phyloP scores from a whole-genome alignment of 2,329 filamentous ascomycete genomes.

The Zasmidium cellare region DNA sequence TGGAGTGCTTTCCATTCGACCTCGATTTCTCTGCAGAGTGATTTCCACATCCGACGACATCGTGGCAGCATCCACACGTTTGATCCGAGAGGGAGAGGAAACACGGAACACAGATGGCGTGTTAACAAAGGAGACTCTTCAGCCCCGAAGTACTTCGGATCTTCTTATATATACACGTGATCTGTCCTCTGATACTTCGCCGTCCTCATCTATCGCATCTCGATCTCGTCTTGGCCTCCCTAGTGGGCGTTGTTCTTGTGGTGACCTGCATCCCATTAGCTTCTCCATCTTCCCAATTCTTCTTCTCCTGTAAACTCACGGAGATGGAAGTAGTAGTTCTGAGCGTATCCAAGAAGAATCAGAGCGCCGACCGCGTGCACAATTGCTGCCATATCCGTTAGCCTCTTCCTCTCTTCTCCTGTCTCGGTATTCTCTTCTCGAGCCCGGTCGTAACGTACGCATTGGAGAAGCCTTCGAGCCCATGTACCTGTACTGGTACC shows the following conservation, averaged over 20 bases:
- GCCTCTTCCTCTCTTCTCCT: not conserved
- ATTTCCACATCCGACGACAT: no score
- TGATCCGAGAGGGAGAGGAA: no score
- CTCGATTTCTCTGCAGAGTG: no score
- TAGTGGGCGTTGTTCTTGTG: slow-evolving; percentile 99
- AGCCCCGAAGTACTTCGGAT: slow-evolving; percentile 15
- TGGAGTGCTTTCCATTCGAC: no score
- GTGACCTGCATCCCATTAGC: slow-evolving; percentile 66
- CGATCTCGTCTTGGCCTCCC: slow-evolving; percentile 2
- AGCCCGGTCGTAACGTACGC: slow-evolving; percentile 65
- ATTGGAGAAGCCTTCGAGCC: slow-evolving; percentile 86
- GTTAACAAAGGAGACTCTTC: slow-evolving; percentile 9
- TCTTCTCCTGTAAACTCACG: slow-evolving; percentile 62
- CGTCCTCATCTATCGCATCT: slow-evolving; percentile 9
- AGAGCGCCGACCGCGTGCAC: slow-evolving; percentile 80
- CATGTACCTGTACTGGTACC: slow-evolving; percentile 87
- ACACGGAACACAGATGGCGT: no score
- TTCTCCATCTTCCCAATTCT: slow-evolving; percentile 2
- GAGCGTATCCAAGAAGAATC: slow-evolving; percentile 82
- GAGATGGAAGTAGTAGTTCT: slow-evolving; percentile 99
- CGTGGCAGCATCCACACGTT: no score
- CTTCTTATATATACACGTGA: slow-evolving; percentile 23
- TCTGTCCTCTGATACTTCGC: slow-evolving; percentile 11
- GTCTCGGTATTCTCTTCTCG: not conserved
- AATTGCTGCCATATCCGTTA: slow-evolving; percentile 64